Evolutionary conservation across 2,329 filamentous ascomycete species (phyloP).

Genomic region (Scedosporium dehoogii): DNA sequence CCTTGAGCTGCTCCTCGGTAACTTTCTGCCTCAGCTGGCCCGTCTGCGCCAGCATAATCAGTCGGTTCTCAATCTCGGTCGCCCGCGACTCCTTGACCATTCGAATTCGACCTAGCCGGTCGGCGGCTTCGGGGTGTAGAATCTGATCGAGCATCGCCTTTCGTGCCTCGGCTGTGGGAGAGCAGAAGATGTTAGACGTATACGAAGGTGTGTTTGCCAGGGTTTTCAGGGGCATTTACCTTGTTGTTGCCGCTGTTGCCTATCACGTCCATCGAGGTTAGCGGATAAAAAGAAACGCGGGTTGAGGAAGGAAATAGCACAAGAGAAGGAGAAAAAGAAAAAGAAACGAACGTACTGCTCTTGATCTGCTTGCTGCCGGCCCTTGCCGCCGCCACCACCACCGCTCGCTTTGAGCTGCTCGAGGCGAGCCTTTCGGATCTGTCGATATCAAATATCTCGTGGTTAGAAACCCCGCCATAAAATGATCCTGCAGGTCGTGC

Average conservation of each 20-base stretch:
- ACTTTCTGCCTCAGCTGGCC: conserved; percentile 84
- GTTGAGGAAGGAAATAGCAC: background rate
- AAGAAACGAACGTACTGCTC: conserved; percentile 39
- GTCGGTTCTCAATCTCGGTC: conserved; percentile 78
- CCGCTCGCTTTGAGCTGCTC: conserved; percentile 76
- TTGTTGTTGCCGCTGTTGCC: conserved; percentile 6
- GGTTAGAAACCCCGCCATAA: background rate
- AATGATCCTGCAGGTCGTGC: conserved; percentile 5
- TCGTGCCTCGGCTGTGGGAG: conserved; percentile 52
- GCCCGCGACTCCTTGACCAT: conserved; percentile 92
- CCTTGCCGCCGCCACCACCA: conserved; percentile 44
- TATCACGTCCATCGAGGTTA: background rate
- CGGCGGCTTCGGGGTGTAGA: conserved; percentile 84
- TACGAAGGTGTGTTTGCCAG: no score
- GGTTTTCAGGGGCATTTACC: background rate
- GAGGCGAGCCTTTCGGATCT: conserved; percentile 88
- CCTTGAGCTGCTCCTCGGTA: conserved; percentile 87
- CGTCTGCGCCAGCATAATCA: conserved; percentile 82
- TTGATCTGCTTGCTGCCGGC: conserved; percentile 42
- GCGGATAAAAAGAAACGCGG: background rate
- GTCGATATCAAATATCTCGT: no score
- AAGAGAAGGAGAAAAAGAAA: background rate
- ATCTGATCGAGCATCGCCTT: conserved; percentile 79
- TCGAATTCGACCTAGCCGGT: conserved; percentile 86
- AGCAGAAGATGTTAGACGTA: background rate